These are phyloP conservation scores for Podosphaera xanthii DNA, from an alignment of 2,329 filamentous ascomycete genomes.

Conservation along the genomic window DNA sequence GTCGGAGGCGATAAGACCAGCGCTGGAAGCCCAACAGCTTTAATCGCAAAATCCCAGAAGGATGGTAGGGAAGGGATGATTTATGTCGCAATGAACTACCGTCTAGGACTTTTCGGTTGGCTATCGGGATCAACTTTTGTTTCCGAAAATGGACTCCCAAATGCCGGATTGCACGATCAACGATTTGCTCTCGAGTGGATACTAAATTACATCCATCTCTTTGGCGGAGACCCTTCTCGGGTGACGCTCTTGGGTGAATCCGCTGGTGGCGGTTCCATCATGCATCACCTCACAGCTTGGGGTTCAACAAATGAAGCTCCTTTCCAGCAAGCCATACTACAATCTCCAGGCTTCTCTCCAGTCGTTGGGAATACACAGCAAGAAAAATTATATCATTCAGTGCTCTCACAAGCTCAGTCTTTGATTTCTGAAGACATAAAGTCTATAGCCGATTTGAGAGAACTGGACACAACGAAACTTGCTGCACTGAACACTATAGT, in stretches of 20 bases:
- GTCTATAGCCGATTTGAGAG: conserved; percentile 2
- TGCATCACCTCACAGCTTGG: conserved; percentile 31
- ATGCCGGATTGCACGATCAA: conserved; percentile 30
- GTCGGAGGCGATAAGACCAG: conserved; percentile 19
- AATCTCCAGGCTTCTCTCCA: conserved; percentile 11
- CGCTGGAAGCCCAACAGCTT: conserved; percentile 18
- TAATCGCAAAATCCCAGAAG: conserved; percentile 15
- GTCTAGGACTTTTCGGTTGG: conserved; percentile 16
- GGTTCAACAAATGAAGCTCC: conserved; percentile 20
- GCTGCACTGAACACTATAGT: conserved; percentile 7
- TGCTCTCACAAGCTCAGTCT: conserved; percentile 5
- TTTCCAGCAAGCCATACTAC: conserved; percentile 20
- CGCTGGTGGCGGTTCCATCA: conserved; percentile 28
- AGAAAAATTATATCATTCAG: conserved; percentile 6
- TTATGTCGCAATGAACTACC: conserved; percentile 18
- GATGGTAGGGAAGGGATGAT: conserved; percentile 18
- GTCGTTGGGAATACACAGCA: conserved; percentile 2
- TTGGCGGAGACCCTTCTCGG: conserved; percentile 27
- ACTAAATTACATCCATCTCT: conserved; percentile 27
- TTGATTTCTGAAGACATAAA: conserved; percentile 5
- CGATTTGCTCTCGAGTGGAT: conserved; percentile 34
- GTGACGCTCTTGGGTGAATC: conserved; percentile 29
- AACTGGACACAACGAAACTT: conserved; percentile 4
- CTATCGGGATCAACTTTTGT: conserved; percentile 21
- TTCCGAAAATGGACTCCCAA: conserved; percentile 22